Base-by-base conservation (phyloP, 2,329 filamentous ascomycete genomes). In the Monosporascus sp. region DNA sequence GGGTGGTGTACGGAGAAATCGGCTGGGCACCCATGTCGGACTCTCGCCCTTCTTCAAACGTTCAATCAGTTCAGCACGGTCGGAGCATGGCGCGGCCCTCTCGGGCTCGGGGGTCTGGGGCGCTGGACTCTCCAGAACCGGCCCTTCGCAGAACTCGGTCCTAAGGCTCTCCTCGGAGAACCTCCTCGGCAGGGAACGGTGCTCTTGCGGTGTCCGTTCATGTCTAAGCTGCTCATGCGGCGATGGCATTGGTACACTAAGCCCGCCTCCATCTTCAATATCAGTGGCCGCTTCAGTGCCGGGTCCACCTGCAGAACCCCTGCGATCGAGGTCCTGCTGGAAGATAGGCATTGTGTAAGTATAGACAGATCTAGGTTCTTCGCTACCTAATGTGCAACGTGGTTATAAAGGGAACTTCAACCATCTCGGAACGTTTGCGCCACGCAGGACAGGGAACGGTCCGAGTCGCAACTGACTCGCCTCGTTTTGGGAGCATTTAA, bases 21-120 rank as follows among this genome's bases (percentile, higher is more conserved):
- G 79, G 66, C 78, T 83, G 27, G 84, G 81, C 39, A 86, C 76
- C 89, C 89, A 94, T 5, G 83, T 82, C 38, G 89, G 86, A 64
- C 83, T 88, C 70, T 91, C 85, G 35, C 84, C 85, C 68, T 82
- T 83, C 74, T 97, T 97, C 60, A 97, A 79, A 59, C 86, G 81
- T 70, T 91, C 83, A 53, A 97, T 97, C 62, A 96, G 75, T 69
- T 92, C 87, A 53, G 84, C 83, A 58, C 92, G 81, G 67, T 90
- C 85, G 18, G 77, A 78, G 37, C 75, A 76, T 14, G 72, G 57
- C n/a, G 59, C 62, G 8, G 61, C 54, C 6, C 54, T 45, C 35
- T 66, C 65, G 22, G 61, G 59, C 25, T 70, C 67, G 5, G 70
- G 70, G 1, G 69, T 67, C 35, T 52, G 58, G 14, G 69, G 59